Conservation (phyloP, 352 stramenopile genomes). For the Phytophthora kernoviae region DNA sequence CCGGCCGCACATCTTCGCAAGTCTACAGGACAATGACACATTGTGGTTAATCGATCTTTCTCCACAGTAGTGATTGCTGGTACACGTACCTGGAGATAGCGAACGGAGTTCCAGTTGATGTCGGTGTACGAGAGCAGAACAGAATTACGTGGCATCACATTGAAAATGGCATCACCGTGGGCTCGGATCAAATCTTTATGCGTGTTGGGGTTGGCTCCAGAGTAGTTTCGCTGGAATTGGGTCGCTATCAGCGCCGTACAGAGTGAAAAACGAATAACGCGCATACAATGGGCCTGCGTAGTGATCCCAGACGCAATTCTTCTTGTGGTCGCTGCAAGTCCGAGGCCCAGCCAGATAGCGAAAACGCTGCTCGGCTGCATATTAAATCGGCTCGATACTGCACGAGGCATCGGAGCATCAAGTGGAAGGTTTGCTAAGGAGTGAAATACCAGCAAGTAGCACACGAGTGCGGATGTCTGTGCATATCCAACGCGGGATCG, state of each 20-base stretch:
- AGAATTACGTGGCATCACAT: slow-evolving; percentile 41
- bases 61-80: neutral
- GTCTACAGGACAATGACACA: slow-evolving; percentile 9
- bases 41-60: neutral
- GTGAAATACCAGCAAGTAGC: slow-evolving; percentile 93
- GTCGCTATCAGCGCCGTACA: slow-evolving; percentile 18
- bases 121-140: slow-evolving; percentile 84
- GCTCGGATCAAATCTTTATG: slow-evolving; percentile 38
- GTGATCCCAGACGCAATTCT: slow-evolving; percentile 9
- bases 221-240: slow-evolving; percentile 21
- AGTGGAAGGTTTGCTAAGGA: slow-evolving; percentile 93
- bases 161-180: slow-evolving; percentile 50
- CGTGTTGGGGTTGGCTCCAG: neutral
- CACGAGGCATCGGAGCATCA: slow-evolving; percentile 80
- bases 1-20: slow-evolving; percentile 56
- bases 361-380: slow-evolving; percentile 92
- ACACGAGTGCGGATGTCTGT: slow-evolving; percentile 55
- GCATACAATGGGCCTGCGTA: neutral
- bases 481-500: slow-evolving; percentile 13
- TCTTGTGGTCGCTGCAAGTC: slow-evolving; percentile 33
- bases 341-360: slow-evolving; percentile 82
- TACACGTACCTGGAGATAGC: slow-evolving; percentile 60
- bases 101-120: slow-evolving; percentile 83
- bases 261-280: slow-evolving; percentile 18
- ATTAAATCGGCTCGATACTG: slow-evolving; percentile 89